Percentiles rank a stretch among this genome's conserved stretches.
Evolutionary conservation across 768 basidiomycete genomes (phyloP).

Genomic region (Postia placenta): DNA sequence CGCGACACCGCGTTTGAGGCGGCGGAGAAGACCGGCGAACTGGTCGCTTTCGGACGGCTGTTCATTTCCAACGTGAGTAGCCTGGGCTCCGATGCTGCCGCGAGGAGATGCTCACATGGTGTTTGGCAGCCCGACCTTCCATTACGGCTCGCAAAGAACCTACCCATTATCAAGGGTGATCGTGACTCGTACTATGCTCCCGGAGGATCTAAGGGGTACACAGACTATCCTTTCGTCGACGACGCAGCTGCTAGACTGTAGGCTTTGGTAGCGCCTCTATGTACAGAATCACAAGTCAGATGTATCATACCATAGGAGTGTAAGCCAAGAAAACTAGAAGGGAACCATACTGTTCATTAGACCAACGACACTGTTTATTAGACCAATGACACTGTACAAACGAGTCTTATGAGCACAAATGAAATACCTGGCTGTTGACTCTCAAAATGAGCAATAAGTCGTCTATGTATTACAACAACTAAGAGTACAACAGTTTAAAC

Average conservation of each 20-base stretch:
- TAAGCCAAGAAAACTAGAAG: too few relatives aligned
- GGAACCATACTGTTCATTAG: too few relatives aligned
- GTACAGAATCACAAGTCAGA: too few relatives aligned
- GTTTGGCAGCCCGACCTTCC: conserved; percentile 29
- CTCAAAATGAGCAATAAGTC: too few relatives aligned
- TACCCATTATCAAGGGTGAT: conserved; percentile 23
- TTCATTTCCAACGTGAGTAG: conserved; percentile 19
- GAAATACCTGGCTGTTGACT: too few relatives aligned
- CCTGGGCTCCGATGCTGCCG: neutral
- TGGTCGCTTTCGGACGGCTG: conserved; percentile 21
- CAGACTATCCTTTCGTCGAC: conserved; percentile 7
- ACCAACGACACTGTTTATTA: too few relatives aligned
- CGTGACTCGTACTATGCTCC: neutral
- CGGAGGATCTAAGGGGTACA: conserved; percentile 3
- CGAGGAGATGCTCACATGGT: neutral
- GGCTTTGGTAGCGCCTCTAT: too few relatives aligned
- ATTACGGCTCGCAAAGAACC: conserved; percentile 26
- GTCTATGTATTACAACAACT: too few relatives aligned
- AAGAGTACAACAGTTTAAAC: too few relatives aligned
- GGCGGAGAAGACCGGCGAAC: conserved; percentile 14
- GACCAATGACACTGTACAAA: too few relatives aligned
- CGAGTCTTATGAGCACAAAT: too few relatives aligned
- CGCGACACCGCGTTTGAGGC: conserved; percentile 15
- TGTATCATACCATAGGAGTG: too few relatives aligned
- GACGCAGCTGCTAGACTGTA: neutral